phyloP scores from a whole-genome alignment of 345 rosid genomes.

The Stellera chamaejasme region DNA sequence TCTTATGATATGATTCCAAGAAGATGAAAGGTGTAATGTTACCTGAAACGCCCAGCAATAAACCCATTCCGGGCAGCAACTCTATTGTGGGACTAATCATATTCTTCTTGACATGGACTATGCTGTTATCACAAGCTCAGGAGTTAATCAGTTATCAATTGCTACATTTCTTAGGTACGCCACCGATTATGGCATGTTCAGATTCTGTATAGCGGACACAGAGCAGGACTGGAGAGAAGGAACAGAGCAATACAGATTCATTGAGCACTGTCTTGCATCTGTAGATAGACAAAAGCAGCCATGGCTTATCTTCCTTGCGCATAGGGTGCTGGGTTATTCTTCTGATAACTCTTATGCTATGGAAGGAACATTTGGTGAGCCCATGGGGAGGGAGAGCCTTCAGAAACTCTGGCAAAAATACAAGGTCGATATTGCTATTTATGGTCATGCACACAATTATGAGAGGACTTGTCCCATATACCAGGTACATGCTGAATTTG shows the following conservation, averaged over 20 bases:
- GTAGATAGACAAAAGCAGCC: slow-evolving; percentile 68
- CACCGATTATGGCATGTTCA: slow-evolving; percentile 73
- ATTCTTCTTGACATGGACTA: no score
- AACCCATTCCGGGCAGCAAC: no score
- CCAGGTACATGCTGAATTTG: slow-evolving; percentile 31
- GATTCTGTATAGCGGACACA: slow-evolving; percentile 63
- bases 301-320: slow-evolving; percentile 65
- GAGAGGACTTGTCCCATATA: slow-evolving; percentile 75
- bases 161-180: slow-evolving; percentile 34
- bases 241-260: slow-evolving; percentile 60
- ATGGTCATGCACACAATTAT: slow-evolving; percentile 67
- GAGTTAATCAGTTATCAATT: not conserved
- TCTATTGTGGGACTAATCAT: no score
- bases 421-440: slow-evolving; percentile 67
- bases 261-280: slow-evolving; percentile 59
- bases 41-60: no score
- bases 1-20: no score
- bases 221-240: slow-evolving; percentile 83
- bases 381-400: slow-evolving; percentile 61
- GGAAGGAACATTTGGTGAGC: slow-evolving; percentile 56
- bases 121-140: not conserved
- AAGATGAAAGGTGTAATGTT: no score
- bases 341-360: slow-evolving; percentile 36
- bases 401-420: slow-evolving; percentile 74
- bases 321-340: slow-evolving; percentile 64